A percentile compares a stretch with the other conserved stretches of the same genome.
These are phyloP conservation scores for Gnetum montanum DNA, from an alignment of 75 land plant species.

Conservation along the genomic window DNA sequence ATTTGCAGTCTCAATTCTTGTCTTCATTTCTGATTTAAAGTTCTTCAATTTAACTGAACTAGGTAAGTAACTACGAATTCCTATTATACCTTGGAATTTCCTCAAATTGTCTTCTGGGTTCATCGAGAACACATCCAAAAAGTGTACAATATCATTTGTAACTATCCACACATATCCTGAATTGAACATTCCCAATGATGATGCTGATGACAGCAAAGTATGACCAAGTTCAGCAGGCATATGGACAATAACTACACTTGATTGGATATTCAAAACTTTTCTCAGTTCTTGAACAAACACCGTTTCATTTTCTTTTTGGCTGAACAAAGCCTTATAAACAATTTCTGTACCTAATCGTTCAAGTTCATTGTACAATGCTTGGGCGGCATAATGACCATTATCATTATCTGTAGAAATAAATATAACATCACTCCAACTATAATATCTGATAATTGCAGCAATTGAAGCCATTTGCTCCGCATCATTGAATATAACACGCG, in stretches of 20 bases:
- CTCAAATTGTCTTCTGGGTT: slow-evolving; percentile 7
- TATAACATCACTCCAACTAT: slow-evolving; percentile 38
- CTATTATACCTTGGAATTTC: slow-evolving; percentile 26
- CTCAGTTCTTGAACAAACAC: slow-evolving; percentile 8
- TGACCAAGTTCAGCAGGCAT: slow-evolving; percentile 21
- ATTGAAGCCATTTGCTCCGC: slow-evolving; percentile 31
- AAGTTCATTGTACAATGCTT: slow-evolving; percentile 21
- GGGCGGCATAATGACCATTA: slow-evolving; percentile 28
- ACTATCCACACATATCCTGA: slow-evolving; percentile 34
- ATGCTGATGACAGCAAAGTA: slow-evolving; percentile 20
- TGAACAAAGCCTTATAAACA: slow-evolving; percentile 20
- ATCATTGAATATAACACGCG: slow-evolving; percentile 27
- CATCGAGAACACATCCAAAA: slow-evolving; percentile 10
- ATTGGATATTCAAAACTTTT: slow-evolving; percentile 13
- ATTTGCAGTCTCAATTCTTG: neutral
- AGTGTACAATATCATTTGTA: slow-evolving; percentile 20
- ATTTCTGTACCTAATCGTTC: slow-evolving; percentile 18
- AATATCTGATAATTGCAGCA: slow-evolving; percentile 13
- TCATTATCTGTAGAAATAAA: slow-evolving; percentile 28
- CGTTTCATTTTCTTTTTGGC: slow-evolving; percentile 10
- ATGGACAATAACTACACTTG: slow-evolving; percentile 36
- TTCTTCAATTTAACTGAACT: slow-evolving; percentile 6
- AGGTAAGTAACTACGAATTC: slow-evolving; percentile 21
- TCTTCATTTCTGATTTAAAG: neutral
- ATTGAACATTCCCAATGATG: slow-evolving; percentile 20